Evolutionary conservation across 257 asterid genomes (phyloP).

Genomic region (Primulina eburnea): DNA sequence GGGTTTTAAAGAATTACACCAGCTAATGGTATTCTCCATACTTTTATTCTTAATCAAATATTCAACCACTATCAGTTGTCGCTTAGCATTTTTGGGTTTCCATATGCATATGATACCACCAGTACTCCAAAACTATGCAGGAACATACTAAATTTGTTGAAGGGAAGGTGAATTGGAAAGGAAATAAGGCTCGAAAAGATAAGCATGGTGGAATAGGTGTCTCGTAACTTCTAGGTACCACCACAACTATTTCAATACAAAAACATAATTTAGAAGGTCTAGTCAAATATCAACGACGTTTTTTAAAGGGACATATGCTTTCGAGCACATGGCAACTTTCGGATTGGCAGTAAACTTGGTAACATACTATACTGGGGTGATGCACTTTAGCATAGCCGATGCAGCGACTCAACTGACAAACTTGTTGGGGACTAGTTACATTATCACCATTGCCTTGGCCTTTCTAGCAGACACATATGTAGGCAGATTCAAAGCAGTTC

Average conservation of each 20-base stretch:
- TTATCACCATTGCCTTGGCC: constrained; percentile 50
- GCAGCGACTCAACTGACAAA: constrained; percentile 70
- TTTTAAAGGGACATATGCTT: constrained; percentile 39
- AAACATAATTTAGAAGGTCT: too few relatives aligned
- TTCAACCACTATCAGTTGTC: neutral
- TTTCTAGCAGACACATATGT: constrained; percentile 59
- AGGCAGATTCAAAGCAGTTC: constrained; percentile 52
- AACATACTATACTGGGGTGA: constrained; percentile 48
- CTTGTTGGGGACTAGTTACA: constrained; percentile 51
- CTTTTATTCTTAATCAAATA: too few relatives aligned
- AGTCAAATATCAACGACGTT: neutral
- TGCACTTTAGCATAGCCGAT: constrained; percentile 55
- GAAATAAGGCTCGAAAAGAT: constrained; percentile 46
- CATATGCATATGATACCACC: neutral
- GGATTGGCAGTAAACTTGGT: constrained; percentile 46
- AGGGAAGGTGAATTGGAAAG: constrained; percentile 80
- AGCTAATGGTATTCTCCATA: too few relatives aligned
- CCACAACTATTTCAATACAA: neutral
- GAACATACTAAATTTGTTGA: constrained; percentile 42
- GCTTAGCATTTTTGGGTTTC: neutral
- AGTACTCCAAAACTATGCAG: constrained; percentile 25
- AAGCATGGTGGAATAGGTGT: constrained; percentile 58
- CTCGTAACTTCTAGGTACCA: constrained; percentile 48
- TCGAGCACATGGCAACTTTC: constrained; percentile 50
- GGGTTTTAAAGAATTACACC: too few relatives aligned